A percentile compares a stretch with the other conserved stretches of the same genome.
phyloP scores from a whole-genome alignment of 306 rosid species.

The Malus fusca region DNA sequence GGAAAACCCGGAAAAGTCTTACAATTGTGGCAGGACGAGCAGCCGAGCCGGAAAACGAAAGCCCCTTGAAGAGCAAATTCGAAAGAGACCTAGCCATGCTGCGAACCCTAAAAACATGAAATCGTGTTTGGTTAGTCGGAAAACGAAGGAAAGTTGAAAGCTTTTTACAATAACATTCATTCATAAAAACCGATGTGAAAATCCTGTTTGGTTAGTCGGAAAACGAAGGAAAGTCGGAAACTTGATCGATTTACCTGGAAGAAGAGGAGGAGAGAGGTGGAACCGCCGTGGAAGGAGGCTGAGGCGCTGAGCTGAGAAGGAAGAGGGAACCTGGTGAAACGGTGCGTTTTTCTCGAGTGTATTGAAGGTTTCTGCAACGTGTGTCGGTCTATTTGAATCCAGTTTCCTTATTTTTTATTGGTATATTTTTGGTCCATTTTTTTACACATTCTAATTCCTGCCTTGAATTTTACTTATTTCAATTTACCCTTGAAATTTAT shows the following conservation, averaged over 20 bases:
- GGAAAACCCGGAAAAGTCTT: conserved; percentile 1
- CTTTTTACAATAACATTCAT: not conserved
- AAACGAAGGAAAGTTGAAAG: not conserved
- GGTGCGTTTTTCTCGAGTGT: not conserved
- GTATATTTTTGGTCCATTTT: no score
- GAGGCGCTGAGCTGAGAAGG: not conserved
- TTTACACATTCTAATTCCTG: no score
- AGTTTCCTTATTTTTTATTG: no score
- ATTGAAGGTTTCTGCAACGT: not conserved
- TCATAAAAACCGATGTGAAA: not conserved
- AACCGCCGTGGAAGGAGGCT: not conserved
- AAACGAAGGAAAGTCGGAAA: not conserved
- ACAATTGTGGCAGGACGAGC: conserved; percentile 24
- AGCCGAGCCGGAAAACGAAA: conserved; percentile 24
- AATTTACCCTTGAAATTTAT: no score
- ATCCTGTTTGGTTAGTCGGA: not conserved
- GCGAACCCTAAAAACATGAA: not conserved
- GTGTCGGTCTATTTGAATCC: no score
- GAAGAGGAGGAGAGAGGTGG: not conserved
- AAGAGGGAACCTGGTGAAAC: not conserved
- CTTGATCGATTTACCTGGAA: not conserved
- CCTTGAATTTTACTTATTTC: no score
- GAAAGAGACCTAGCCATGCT: conserved; percentile 37
- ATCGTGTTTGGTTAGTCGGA: not conserved
- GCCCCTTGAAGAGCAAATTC: conserved; percentile 25